Evolutionary conservation across 2,329 filamentous ascomycete genomes (phyloP).

Genomic region (Monosporascus cannonballus): DNA sequence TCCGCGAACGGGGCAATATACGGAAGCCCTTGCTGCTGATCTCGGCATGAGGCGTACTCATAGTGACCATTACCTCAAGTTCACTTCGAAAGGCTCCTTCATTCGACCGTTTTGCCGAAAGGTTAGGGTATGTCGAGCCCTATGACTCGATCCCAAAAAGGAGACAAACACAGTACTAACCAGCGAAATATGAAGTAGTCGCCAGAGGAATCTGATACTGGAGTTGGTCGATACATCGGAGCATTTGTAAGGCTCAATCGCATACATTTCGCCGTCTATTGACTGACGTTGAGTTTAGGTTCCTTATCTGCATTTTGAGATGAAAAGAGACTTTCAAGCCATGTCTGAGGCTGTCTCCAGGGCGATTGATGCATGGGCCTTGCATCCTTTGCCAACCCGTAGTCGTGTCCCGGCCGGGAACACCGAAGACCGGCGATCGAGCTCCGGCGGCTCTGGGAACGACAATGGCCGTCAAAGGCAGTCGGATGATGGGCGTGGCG

Average conservation of each 20-base stretch:
- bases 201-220: neutral
- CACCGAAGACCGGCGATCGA: neutral
- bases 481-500: neutral
- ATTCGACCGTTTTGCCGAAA: neutral
- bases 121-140: neutral
- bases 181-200: neutral
- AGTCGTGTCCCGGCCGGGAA: neutral
- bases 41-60: neutral
- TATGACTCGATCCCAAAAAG: neutral
- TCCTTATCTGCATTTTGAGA: neutral
- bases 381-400: neutral
- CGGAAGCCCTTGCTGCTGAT: neutral
- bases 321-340: neutral
- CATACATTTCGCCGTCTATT: neutral
- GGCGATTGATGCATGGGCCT: neutral
- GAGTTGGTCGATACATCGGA: neutral
- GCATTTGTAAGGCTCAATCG: neutral
- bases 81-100: neutral
- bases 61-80: neutral
- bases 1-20: neutral
- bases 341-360: neutral
- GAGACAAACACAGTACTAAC: neutral
- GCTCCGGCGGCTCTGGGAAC: neutral
- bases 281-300: neutral
- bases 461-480: neutral